Evolutionary conservation across 768 basidiomycete species (phyloP).

Genomic region (Candolleomyces aberdarensis): DNA sequence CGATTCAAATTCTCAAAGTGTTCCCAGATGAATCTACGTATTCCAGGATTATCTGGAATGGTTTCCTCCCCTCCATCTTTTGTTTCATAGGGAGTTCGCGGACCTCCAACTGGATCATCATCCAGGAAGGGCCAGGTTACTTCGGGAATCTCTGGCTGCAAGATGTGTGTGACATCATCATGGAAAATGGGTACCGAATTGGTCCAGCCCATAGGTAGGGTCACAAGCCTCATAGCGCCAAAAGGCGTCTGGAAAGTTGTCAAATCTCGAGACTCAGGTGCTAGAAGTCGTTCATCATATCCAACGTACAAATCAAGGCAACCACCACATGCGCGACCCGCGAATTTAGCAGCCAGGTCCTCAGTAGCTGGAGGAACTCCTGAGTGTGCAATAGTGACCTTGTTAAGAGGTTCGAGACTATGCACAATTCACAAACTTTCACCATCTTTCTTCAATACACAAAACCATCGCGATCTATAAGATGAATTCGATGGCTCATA

Average conservation of each 20-base stretch:
- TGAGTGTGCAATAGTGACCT: no score
- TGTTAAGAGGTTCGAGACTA: no score
- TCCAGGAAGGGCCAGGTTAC: conserved; percentile 31
- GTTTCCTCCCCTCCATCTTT: conserved; percentile 24
- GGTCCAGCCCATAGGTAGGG: conserved; percentile 12
- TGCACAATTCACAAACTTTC: no score
- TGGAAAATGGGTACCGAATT: no score
- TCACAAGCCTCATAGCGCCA: conserved; percentile 5
- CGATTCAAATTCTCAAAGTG: conserved; percentile 29
- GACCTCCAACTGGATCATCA: conserved; percentile 32
- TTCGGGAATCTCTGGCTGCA: conserved; percentile 33
- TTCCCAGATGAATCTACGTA: conserved; percentile 35
- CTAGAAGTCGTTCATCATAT: conserved; percentile 3
- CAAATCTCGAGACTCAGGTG: conserved; percentile 2
- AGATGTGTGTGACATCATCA: conserved; percentile 16
- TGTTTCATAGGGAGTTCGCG: conserved; percentile 21
- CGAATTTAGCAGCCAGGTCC: conserved; percentile 21
- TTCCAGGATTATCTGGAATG: conserved; percentile 28
- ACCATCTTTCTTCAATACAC: no score
- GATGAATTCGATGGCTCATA: conserved; percentile 29
- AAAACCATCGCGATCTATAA: no score
- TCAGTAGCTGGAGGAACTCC: conserved; percentile 26
- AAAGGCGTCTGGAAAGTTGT: conserved; percentile 11
- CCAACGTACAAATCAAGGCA: conserved; percentile 7
- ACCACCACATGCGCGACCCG: conserved; percentile 2